phyloP scores from a whole-genome alignment of 306 rosid species.

The Senna tora region DNA sequence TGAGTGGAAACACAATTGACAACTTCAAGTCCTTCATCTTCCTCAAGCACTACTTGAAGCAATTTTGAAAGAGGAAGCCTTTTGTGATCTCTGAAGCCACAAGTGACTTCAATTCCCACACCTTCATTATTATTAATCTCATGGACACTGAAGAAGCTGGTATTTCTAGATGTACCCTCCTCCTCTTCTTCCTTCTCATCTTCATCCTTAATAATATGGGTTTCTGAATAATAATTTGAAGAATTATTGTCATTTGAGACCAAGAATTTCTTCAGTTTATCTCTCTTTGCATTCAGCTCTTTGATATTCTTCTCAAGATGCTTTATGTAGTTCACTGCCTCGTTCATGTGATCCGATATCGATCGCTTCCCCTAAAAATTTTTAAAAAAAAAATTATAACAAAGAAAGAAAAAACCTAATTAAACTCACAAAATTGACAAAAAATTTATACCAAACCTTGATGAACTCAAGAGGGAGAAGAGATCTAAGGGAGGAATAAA shows the following conservation, averaged over 20 bases:
- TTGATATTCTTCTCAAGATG: slow-evolving; percentile 51
- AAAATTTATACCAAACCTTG: slow-evolving; percentile 49
- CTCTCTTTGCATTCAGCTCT: slow-evolving; percentile 50
- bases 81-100: slow-evolving; percentile 35
- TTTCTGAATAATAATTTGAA: slow-evolving; percentile 14
- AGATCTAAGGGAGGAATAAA: slow-evolving; percentile 64
- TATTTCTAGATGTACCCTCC: slow-evolving; percentile 9
- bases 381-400: background rate
- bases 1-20: slow-evolving; percentile 48
- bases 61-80: slow-evolving; percentile 45
- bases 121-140: slow-evolving; percentile 38
- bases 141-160: slow-evolving; percentile 36
- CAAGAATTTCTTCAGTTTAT: slow-evolving; percentile 50
- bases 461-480: slow-evolving; percentile 55
- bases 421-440: too few relatives aligned
- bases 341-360: slow-evolving; percentile 60
- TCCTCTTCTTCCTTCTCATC: background rate
- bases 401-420: slow-evolving; percentile 37
- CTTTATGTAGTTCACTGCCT: slow-evolving; percentile 68
- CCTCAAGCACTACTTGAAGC: slow-evolving; percentile 43
- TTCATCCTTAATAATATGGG: background rate
- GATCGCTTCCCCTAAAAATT: slow-evolving; percentile 93
- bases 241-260: background rate
- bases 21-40: slow-evolving; percentile 51
- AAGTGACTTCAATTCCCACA: slow-evolving; percentile 50